Percentiles rank a stretch among this genome's conserved stretches.
phyloP scores from a whole-genome alignment of 2,329 filamentous ascomycete genomes.

The Calonectria naviculata region DNA sequence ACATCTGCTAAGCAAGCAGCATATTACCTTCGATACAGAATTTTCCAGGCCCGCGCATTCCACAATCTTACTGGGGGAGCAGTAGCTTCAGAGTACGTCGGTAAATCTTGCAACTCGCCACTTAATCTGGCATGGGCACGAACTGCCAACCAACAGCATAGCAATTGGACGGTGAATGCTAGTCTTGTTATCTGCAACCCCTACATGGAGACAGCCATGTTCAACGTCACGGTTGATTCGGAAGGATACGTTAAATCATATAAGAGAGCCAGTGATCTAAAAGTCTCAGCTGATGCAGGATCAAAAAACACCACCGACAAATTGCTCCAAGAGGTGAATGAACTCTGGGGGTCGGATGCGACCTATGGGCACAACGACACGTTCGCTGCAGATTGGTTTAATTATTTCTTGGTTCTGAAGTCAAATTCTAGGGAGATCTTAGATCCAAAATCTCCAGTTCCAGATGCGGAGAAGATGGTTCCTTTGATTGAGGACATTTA shows the following conservation, averaged over 20 bases:
- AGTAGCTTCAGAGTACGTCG: constrained; percentile 11
- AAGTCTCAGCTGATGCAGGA: constrained; percentile 24
- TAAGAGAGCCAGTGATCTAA: constrained; percentile 21
- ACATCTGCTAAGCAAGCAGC: not conserved
- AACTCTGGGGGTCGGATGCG: not conserved
- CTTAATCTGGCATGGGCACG: constrained; percentile 40
- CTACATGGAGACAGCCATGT: constrained; percentile 42
- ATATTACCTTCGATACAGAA: not conserved
- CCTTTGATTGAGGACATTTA: constrained; percentile 38
- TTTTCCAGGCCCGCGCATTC: not conserved
- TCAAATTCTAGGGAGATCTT: constrained; percentile 46
- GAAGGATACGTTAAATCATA: constrained; percentile 39
- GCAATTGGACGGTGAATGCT: constrained; percentile 27
- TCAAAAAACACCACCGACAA: constrained; percentile 22
- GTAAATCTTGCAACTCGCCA: constrained; percentile 13
- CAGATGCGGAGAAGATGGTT: constrained; percentile 30
- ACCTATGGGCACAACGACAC: constrained; percentile 60
- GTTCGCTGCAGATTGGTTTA: constrained; percentile 56
- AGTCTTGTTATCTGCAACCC: constrained; percentile 40
- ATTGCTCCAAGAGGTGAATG: constrained; percentile 24
- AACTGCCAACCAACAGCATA: not conserved
- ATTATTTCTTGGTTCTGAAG: constrained; percentile 53
- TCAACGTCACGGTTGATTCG: constrained; percentile 45
- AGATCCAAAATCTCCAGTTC: constrained; percentile 36
- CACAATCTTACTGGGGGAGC: constrained; percentile 5